Evolutionary conservation across 2,329 filamentous ascomycete genomes (phyloP), one percentile per base, ranked within the genome.

Genomic region (Rugonectria rugulosa): DNA sequence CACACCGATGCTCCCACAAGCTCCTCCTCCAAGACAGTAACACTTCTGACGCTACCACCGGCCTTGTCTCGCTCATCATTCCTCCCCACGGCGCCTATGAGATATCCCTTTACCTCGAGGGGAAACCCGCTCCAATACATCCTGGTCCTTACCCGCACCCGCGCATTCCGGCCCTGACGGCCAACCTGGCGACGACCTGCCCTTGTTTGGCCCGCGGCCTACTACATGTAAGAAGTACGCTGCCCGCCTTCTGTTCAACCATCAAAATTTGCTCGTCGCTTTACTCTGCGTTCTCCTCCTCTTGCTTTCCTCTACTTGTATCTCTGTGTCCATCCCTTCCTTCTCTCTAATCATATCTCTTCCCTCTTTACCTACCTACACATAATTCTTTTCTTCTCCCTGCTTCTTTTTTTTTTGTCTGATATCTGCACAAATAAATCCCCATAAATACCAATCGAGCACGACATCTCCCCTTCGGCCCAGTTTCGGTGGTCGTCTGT

Each of bases 21-120:
- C 40, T 31, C 17, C 31, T 34, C 19, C 36, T 20, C 19, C 23
- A 38, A 36, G 37, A 47, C 43, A 19, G 37, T 42, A 44, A 44
- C 53, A 53, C 53, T 27, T n/a, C 51, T 49, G 44, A 37, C 51
- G 44, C 47, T 56, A 54, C 47, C 53, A 54, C 57, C 36, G 41
- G 41, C 27, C 59, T 60, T 74, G 72, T 74, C 72, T 74, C 66
- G 71, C 66, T 59, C 69, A 56, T 68, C 72, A 74, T 73, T 74
- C 72, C 69, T 68, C 62, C 50, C 53, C 53, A 68, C 64, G 51
- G 56, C 54, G 49, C 59, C 56, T 42, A 57, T 58, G 58, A 67
- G 66, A 61, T 71, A 68, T 70, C 70, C 72, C 70, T 72, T 59
- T 52, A 53, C 40, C 34, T 61, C 58, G 59, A 67, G 62, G 64